phyloP scores from a whole-genome alignment of 352 stramenopile species.

The Thraustochytrium sp. region DNA sequence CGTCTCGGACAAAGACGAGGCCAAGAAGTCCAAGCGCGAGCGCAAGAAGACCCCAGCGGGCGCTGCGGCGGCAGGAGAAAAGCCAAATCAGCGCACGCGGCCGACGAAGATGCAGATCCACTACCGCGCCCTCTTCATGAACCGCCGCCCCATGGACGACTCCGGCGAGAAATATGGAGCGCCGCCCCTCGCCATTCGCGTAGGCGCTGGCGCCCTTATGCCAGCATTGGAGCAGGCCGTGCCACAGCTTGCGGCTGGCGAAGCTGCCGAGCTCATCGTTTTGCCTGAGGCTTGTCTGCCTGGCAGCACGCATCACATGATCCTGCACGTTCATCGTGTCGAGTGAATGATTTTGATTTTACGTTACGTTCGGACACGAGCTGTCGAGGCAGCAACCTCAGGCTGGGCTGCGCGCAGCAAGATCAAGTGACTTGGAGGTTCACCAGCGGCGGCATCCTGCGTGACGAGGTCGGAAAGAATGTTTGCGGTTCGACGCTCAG shows the following conservation, averaged over 20 bases:
- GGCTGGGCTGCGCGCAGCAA: no score
- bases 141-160: not conserved
- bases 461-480: no score
- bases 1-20: no score
- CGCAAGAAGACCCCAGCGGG: not conserved
- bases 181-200: not conserved
- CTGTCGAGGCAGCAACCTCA: no score
- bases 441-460: no score
- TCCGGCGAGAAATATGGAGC: slow-evolving; percentile 11
- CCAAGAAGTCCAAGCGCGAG: not conserved
- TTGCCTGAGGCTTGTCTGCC: not conserved
- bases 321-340: not conserved
- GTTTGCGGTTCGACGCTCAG: no score
- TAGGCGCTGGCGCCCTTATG: not conserved
- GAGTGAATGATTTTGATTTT: not conserved
- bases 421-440: no score
- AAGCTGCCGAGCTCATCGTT: not conserved
- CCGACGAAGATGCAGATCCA: not conserved
- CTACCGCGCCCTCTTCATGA: not conserved
- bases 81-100: no score
- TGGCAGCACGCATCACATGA: not conserved
- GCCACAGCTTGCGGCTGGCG: not conserved
- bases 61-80: not conserved
- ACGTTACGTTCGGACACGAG: not conserved
- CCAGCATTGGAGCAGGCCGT: not conserved